Conservation (phyloP, 805 yeast species). For the Wickerhamiella dianesei region DNA sequence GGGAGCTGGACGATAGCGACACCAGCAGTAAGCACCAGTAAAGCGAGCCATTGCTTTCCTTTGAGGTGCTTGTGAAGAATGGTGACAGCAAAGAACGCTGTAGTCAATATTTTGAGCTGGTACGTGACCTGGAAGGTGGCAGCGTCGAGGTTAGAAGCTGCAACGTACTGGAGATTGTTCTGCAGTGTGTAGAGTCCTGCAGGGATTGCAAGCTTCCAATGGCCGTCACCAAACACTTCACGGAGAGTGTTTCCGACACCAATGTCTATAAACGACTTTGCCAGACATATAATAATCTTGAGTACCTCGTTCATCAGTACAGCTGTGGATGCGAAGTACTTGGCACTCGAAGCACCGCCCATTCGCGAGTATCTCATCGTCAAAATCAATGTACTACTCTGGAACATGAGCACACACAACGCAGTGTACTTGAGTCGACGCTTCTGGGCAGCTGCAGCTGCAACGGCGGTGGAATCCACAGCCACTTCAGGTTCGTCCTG, state of each 20-base stretch:
- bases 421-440: constrained; percentile 22
- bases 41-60: constrained; percentile 27
- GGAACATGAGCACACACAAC: constrained; percentile 28
- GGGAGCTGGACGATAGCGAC: constrained; percentile 32
- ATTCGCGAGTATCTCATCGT: constrained; percentile 33
- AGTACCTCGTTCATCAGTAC: constrained; percentile 29
- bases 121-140: constrained; percentile 33
- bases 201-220: constrained; percentile 31
- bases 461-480: background rate
- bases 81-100: constrained; percentile 30
- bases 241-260: constrained; percentile 18
- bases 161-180: constrained; percentile 30
- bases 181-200: constrained; percentile 30
- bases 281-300: constrained; percentile 25
- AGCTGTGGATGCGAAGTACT: constrained; percentile 30
- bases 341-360: constrained; percentile 22
- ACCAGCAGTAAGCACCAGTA: constrained; percentile 27
- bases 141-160: constrained; percentile 31
- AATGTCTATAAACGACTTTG: constrained; percentile 17
- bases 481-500: background rate
- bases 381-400: constrained; percentile 29
- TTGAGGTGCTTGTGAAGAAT: constrained; percentile 25
- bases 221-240: constrained; percentile 27
- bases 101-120: constrained; percentile 32
- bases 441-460: background rate